Percentiles rank a stretch among this genome's conserved stretches.
Conservation (phyloP, 2,329 filamentous ascomycete species). For the Beauveria sp. region DNA sequence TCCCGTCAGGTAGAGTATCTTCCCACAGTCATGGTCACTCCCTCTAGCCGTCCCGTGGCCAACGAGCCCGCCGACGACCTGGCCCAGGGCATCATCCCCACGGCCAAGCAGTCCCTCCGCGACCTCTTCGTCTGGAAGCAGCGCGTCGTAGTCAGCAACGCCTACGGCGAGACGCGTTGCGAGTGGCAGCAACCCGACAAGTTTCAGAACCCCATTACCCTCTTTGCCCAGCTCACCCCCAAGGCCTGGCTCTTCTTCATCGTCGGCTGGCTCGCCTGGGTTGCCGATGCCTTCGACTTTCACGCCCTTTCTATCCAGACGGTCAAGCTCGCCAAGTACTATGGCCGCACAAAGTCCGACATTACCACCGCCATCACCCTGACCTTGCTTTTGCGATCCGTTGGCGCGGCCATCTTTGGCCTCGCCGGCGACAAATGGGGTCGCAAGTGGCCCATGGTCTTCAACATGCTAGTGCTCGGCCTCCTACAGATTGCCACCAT, state of each 20-base stretch:
- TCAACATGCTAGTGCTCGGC: constrained; percentile 68
- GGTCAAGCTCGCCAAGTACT: constrained; percentile 54
- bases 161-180: constrained; percentile 54
- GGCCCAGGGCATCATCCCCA: constrained; percentile 56
- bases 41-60: not conserved
- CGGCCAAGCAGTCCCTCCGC: constrained; percentile 53
- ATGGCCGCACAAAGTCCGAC: constrained; percentile 47
- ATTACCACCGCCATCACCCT: constrained; percentile 70
- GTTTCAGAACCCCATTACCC: constrained; percentile 61
- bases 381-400: constrained; percentile 64
- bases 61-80: constrained; percentile 56
- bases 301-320: constrained; percentile 75
- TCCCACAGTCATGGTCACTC: not conserved
- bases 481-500: constrained; percentile 67
- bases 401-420: constrained; percentile 71
- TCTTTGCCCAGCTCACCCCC: constrained; percentile 55
- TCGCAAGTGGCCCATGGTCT: constrained; percentile 75
- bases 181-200: constrained; percentile 63
- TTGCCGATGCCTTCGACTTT: constrained; percentile 77
- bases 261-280: constrained; percentile 69
- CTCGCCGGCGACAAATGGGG: constrained; percentile 72
- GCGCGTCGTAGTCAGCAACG: constrained; percentile 58
- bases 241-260: constrained; percentile 70
- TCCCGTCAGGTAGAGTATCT: not conserved
- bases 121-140: constrained; percentile 71